These are phyloP conservation scores for Bacidia gigantensis DNA, from an alignment of 495 filamentous ascomycete species.

Conservation along the genomic window DNA sequence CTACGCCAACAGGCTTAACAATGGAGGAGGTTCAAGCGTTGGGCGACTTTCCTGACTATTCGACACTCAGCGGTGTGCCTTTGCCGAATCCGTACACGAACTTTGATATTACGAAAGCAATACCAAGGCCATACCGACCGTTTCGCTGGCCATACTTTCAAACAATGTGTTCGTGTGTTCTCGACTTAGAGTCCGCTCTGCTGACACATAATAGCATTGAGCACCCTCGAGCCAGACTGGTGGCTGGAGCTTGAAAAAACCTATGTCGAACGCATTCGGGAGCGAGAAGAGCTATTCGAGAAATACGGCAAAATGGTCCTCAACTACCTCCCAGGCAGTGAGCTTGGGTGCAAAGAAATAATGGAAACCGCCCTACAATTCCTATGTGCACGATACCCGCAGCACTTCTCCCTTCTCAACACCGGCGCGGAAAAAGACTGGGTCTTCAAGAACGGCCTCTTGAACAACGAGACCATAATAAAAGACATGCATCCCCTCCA, in stretches of 20 bases:
- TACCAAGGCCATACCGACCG: constrained; percentile 61
- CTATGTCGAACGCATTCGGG: constrained; percentile 54
- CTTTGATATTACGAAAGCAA: constrained; percentile 52
- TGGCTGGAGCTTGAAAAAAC: constrained; percentile 82
- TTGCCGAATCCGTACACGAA: constrained; percentile 49
- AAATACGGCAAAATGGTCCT: constrained; percentile 52
- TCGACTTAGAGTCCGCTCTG: not conserved
- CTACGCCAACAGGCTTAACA: constrained; percentile 48
- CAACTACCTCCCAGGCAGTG: constrained; percentile 59
- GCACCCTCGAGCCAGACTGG: constrained; percentile 72
- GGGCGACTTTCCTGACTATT: constrained; percentile 77
- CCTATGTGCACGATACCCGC: constrained; percentile 63
- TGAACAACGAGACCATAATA: constrained; percentile 50
- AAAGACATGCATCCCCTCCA: constrained; percentile 52
- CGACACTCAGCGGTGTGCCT: constrained; percentile 63
- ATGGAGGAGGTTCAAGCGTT: constrained; percentile 57
- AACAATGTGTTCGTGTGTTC: constrained; percentile 68
- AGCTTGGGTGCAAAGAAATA: constrained; percentile 72
- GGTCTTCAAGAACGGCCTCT: constrained; percentile 57
- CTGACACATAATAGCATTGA: constrained; percentile 44
- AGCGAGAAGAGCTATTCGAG: constrained; percentile 55
- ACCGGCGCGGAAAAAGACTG: constrained; percentile 30
- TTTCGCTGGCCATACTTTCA: constrained; percentile 86
- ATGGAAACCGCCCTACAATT: constrained; percentile 87
- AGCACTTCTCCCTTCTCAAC: constrained; percentile 51